phyloP scores from a whole-genome alignment of 495 filamentous ascomycete species.

The Penicillium verhagenii region DNA sequence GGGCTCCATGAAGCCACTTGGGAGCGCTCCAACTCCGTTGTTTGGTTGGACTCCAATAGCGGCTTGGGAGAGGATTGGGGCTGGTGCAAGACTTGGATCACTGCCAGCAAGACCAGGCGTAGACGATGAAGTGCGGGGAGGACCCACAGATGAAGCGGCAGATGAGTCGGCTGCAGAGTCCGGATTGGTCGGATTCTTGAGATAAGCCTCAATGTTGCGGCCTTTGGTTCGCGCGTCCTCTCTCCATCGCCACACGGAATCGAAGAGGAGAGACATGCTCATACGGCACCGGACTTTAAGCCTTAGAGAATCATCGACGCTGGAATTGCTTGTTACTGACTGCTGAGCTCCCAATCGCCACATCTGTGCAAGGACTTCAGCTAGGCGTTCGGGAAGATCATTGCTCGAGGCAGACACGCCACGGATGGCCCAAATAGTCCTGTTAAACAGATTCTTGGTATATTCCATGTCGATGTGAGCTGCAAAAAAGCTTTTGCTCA shows the following conservation, averaged over 20 bases:
- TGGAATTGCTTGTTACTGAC: constrained; percentile 28
- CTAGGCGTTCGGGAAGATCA: constrained; percentile 80
- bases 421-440: constrained; percentile 73
- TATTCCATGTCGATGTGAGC: constrained; percentile 68
- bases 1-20: constrained; percentile 58
- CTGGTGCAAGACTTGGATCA: constrained; percentile 50
- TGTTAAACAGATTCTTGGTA: constrained; percentile 72
- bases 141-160: constrained; percentile 55
- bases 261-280: constrained; percentile 91
- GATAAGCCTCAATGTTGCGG: constrained; percentile 74
- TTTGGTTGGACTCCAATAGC: constrained; percentile 31
- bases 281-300: constrained; percentile 85
- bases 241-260: constrained; percentile 91
- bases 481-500: constrained; percentile 79
- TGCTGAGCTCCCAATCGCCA: constrained; percentile 69
- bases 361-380: constrained; percentile 88
- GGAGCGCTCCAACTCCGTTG: constrained; percentile 42
- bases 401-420: constrained; percentile 77
- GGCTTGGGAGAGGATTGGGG: constrained; percentile 37
- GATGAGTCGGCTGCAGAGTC: constrained; percentile 74
- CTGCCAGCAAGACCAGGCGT: constrained; percentile 38
- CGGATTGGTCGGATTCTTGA: constrained; percentile 85
- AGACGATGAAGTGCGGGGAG: constrained; percentile 28
- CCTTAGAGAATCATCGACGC: constrained; percentile 69
- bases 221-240: constrained; percentile 81